A percentile compares a stretch with the other conserved stretches of the same genome.
Conservation (phyloP, 345 rosid genomes). For the Camelina hispida region DNA sequence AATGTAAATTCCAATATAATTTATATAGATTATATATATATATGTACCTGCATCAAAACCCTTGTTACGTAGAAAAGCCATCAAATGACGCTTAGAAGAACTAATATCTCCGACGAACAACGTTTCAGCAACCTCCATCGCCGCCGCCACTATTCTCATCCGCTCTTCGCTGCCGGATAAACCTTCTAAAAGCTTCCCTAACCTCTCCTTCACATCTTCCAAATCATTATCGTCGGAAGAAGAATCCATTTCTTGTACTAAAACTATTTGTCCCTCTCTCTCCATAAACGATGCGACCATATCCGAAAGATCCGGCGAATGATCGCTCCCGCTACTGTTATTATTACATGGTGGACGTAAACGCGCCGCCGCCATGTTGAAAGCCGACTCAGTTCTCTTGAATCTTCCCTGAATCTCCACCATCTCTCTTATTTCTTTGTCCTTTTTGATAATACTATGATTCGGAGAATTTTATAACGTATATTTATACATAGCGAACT, state of each 20-base stretch:
- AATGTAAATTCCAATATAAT: neutral
- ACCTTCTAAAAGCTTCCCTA: slow-evolving; percentile 41
- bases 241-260: neutral
- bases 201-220: slow-evolving; percentile 49
- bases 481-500: slow-evolving; percentile 16
- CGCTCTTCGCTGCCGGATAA: slow-evolving; percentile 38
- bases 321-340: slow-evolving; percentile 69
- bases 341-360: slow-evolving; percentile 51
- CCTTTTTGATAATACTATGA: neutral
- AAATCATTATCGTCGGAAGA: slow-evolving; percentile 40
- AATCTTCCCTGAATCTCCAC: slow-evolving; percentile 47
- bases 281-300: slow-evolving; percentile 80
- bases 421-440: slow-evolving; percentile 24
- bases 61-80: slow-evolving; percentile 57
- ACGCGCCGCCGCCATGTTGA: slow-evolving; percentile 45
- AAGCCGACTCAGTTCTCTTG: slow-evolving; percentile 52
- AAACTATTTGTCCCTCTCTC: slow-evolving; percentile 40
- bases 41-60: slow-evolving; percentile 81
- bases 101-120: slow-evolving; percentile 35
- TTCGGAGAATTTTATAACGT: slow-evolving; percentile 23
- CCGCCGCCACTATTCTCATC: slow-evolving; percentile 43
- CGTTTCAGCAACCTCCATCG: slow-evolving; percentile 38
- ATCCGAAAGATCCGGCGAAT: slow-evolving; percentile 65
- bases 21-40: neutral
- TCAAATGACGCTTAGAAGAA: slow-evolving; percentile 49